Conservation (phyloP, 352 stramenopile species). For the Globisporangium paroecandrum region DNA sequence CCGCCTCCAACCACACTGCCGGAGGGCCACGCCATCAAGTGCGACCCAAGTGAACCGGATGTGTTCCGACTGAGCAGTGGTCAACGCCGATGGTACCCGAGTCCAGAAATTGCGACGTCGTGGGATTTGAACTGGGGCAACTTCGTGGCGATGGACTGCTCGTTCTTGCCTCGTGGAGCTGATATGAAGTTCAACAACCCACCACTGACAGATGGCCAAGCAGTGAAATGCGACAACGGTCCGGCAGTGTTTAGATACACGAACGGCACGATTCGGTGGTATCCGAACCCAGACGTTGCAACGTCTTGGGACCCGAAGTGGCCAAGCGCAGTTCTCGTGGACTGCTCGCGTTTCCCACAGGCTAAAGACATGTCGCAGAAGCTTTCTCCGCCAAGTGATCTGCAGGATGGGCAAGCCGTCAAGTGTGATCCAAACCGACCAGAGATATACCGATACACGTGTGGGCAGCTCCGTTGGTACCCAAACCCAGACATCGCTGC, state of each 20-base stretch:
- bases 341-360: not conserved
- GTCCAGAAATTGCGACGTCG: not conserved
- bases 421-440: conserved; percentile 17
- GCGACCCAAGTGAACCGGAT: conserved; percentile 3
- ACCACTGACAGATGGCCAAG: not conserved
- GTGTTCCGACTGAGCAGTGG: conserved; percentile 19
- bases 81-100: conserved; percentile 10
- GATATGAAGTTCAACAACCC: conserved; percentile 7
- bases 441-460: conserved; percentile 19
- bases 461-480: conserved; percentile 18
- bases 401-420: conserved; percentile 13
- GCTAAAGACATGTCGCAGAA: conserved; percentile 7
- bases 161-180: not conserved
- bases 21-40: conserved; percentile 13
- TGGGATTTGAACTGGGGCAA: conserved; percentile 1
- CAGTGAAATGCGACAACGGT: not conserved
- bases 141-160: conserved; percentile 1
- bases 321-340: conserved; percentile 5
- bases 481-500: conserved; percentile 16
- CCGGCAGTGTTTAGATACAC: conserved; percentile 17
- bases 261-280: conserved; percentile 16
- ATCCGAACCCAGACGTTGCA: conserved; percentile 18
- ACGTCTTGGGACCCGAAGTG: conserved; percentile 25
- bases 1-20: not conserved
- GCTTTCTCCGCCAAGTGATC: not conserved